Percentiles rank a stretch among this genome's conserved stretches.
phyloP scores from a whole-genome alignment of 2,329 filamentous ascomycete genomes.

The Cercospora sesami region DNA sequence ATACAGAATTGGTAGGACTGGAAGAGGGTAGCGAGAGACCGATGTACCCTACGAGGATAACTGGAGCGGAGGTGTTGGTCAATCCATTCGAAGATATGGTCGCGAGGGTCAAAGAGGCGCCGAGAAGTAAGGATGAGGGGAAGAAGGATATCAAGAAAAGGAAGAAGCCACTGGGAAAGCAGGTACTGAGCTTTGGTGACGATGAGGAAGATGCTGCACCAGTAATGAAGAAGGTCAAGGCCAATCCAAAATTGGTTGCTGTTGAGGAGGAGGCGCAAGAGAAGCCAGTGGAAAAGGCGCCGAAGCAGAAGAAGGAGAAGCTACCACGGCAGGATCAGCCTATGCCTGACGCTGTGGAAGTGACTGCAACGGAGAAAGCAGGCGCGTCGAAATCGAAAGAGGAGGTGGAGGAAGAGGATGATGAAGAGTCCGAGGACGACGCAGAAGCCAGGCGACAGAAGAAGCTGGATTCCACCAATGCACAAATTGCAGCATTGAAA shows the following conservation, averaged over 20 bases:
- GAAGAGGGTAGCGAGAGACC: constrained; percentile 74
- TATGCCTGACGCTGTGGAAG: constrained; percentile 16
- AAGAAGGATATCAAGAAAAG: constrained; percentile 58
- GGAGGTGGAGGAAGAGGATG: constrained; percentile 19
- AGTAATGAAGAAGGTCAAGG: constrained; percentile 72
- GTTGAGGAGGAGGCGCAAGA: constrained; percentile 36
- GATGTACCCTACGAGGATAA: constrained; percentile 80
- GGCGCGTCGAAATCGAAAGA: not conserved
- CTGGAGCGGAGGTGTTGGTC: constrained; percentile 70
- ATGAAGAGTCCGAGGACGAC: constrained; percentile 28
- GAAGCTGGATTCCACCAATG: constrained; percentile 67
- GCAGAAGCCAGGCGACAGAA: constrained; percentile 23
- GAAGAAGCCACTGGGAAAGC: constrained; percentile 74
- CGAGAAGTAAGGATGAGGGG: constrained; percentile 50
- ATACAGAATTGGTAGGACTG: constrained; percentile 69
- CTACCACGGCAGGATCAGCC: constrained; percentile 19
- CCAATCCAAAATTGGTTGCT: constrained; percentile 71
- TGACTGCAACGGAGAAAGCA: constrained; percentile 1
- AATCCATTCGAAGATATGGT: constrained; percentile 84
- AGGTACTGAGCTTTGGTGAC: constrained; percentile 71
- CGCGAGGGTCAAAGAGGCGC: constrained; percentile 61
- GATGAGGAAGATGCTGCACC: constrained; percentile 66
- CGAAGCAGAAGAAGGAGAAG: constrained; percentile 28
- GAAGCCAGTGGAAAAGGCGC: constrained; percentile 26
- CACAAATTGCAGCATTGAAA: constrained; percentile 77